Evolutionary conservation across 176 grass and related monocot species (phyloP).

Genomic region (Musa troglodytarum): DNA sequence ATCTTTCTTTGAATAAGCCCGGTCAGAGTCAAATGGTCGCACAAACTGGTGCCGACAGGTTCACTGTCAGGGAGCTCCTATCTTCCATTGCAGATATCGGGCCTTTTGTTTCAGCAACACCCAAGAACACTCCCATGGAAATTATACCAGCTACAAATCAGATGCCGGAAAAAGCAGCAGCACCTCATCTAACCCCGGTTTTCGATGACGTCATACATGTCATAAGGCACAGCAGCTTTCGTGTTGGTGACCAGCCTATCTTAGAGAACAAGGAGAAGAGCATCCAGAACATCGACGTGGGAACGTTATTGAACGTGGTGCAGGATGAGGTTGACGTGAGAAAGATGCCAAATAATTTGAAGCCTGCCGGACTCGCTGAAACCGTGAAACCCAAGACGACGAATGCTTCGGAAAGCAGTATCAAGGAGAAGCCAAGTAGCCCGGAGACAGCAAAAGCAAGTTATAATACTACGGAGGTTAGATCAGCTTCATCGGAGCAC

Average conservation of each 20-base stretch:
- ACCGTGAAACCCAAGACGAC: slow-evolving; percentile 25
- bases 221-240: slow-evolving; percentile 66
- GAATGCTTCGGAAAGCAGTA: slow-evolving; percentile 28
- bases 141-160: slow-evolving; percentile 30
- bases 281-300: slow-evolving; percentile 25
- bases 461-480: slow-evolving; percentile 22
- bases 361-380: slow-evolving; percentile 31
- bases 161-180: slow-evolving; percentile 33
- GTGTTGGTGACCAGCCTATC: slow-evolving; percentile 36
- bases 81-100: slow-evolving; percentile 50
- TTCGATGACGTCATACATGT: slow-evolving; percentile 81
- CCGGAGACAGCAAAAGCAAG: slow-evolving; percentile 33
- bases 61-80: slow-evolving; percentile 79
- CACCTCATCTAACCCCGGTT: slow-evolving; percentile 39
- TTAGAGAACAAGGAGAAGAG: slow-evolving; percentile 25
- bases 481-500: slow-evolving; percentile 20
- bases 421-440: slow-evolving; percentile 23
- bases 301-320: slow-evolving; percentile 26
- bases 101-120: slow-evolving; percentile 33
- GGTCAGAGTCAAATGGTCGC: slow-evolving; percentile 21
- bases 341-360: slow-evolving; percentile 32
- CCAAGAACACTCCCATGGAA: slow-evolving; percentile 16
- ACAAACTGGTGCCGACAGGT: slow-evolving; percentile 59
- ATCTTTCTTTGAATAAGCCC: slow-evolving; percentile 20
- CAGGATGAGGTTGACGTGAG: slow-evolving; percentile 52